Base-by-base conservation (phyloP, 257 asterid species). In the Primulina eburnea region DNA sequence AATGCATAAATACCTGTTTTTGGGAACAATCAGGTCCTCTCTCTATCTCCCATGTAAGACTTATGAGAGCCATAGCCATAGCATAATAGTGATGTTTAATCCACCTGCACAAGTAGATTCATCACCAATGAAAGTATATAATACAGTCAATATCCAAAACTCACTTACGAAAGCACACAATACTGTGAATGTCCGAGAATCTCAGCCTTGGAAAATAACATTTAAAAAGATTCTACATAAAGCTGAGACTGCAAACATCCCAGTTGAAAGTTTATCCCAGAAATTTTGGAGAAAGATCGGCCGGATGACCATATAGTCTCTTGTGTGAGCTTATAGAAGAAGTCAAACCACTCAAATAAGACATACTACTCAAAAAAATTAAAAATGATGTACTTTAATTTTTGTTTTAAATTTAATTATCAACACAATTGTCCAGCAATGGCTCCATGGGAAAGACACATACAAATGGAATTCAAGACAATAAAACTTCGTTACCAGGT, bases 21-120 rank as follows among this genome's bases (percentile, higher is more conserved):
- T 86, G 88, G 62, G 97, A 78, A 82, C 99, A 91, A 67, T 85
- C 83, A 18, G 96, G 93, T 70, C 86, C 97, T 73, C 89, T 84
- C 80, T 86, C 92, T 75, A 90, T 83, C 81, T 89, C 99, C 99
- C 99, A 94, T 65, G 97, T 94, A 65, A 94, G 96, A 88, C 99
- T 94, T 64, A 94, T 88, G 75, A 91, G 91, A 77, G 99, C 97
- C 97, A 94, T 94, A 64, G 82, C 97, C 97, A 85, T 91, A 60
- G 97, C 97, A 74, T 74, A 91, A 60, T 94, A 94, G 76, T 94
- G 99, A 78, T 94, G 99, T 40, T 78, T 81, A 76, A 94, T 88
- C 99, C 99, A 91, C 99, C 99, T 94, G 84, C 73, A 85, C 37
- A 76, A 78, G 61, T 2, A 40, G 11, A 10, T 43, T 43, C 53